Conservation (phyloP, 2,329 filamentous ascomycete genomes). For the Ceratocystis albifundus region DNA sequence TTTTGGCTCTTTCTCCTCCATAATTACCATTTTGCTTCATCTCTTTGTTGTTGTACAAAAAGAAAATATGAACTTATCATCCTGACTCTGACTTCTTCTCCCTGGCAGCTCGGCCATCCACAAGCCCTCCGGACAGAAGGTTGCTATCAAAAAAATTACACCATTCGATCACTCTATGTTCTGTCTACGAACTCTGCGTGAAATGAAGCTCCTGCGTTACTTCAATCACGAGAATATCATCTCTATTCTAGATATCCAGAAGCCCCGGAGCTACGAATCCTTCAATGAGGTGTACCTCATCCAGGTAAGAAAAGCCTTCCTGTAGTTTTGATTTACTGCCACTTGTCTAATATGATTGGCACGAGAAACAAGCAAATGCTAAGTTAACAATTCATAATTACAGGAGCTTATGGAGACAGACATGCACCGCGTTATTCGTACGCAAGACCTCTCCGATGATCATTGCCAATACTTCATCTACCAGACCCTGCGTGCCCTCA, state of each 20-base stretch:
- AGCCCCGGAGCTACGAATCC: constrained; percentile 86
- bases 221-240: constrained; percentile 99
- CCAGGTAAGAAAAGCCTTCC: constrained; percentile 52
- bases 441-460: constrained; percentile 95
- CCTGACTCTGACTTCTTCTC: neutral
- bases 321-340: neutral
- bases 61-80: neutral
- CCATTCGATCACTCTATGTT: constrained; percentile 99
- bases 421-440: constrained; percentile 98
- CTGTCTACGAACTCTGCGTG: constrained; percentile 86
- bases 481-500: constrained; percentile 91
- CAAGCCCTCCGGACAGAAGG: constrained; percentile 95
- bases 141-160: constrained; percentile 99
- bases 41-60: too few species aligned
- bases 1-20: neutral
- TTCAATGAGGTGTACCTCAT: constrained; percentile 99
- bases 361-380: constrained; percentile 24
- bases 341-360: neutral
- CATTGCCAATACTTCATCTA: constrained; percentile 99
- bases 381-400: neutral
- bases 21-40: too few species aligned
- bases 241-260: constrained; percentile 97
- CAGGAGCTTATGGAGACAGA: constrained; percentile 99
- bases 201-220: constrained; percentile 98
- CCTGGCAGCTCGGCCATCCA: constrained; percentile 74